A percentile compares a stretch with the other conserved stretches of the same genome.
These are phyloP conservation scores for Talaromyces wortmannii DNA, from an alignment of 495 filamentous ascomycete species.

Conservation along the genomic window DNA sequence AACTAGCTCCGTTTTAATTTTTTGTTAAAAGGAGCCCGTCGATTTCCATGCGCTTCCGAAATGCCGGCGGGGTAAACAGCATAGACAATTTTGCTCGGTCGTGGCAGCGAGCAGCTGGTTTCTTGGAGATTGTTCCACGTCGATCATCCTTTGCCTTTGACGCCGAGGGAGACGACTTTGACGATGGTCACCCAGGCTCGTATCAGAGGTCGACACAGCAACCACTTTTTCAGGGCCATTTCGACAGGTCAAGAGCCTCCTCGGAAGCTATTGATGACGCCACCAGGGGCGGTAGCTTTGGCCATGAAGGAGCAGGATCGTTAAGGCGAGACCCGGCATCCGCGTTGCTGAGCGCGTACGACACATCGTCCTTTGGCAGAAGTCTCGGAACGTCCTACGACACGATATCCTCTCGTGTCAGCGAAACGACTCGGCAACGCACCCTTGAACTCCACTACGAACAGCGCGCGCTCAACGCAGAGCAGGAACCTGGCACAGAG, in stretches of 20 bases:
- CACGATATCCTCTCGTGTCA: conserved; percentile 61
- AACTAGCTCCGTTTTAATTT: too few species aligned
- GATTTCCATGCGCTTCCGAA: conserved; percentile 66
- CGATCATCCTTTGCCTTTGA: conserved; percentile 60
- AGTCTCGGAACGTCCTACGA: conserved; percentile 76
- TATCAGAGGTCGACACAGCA: neutral
- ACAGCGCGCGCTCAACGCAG: conserved; percentile 49
- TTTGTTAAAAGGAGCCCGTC: conserved; percentile 43
- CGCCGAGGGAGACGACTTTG: conserved; percentile 22
- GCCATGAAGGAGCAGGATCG: conserved; percentile 19
- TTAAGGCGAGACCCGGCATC: conserved; percentile 29
- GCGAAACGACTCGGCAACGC: conserved; percentile 61
- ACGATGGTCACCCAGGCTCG: neutral
- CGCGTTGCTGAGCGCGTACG: conserved; percentile 54
- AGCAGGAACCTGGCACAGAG: conserved; percentile 60
- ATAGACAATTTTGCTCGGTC: conserved; percentile 91
- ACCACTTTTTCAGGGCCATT: neutral
- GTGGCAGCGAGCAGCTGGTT: conserved; percentile 88
- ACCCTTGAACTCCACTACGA: conserved; percentile 66
- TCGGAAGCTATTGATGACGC: neutral
- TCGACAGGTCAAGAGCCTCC: neutral
- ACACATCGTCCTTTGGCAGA: conserved; percentile 58
- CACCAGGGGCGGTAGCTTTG: neutral
- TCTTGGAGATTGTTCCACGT: conserved; percentile 75
- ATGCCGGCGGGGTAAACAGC: conserved; percentile 87